phyloP scores from a whole-genome alignment of 208 protist species.

The Acanthamoeba royreba region DNA sequence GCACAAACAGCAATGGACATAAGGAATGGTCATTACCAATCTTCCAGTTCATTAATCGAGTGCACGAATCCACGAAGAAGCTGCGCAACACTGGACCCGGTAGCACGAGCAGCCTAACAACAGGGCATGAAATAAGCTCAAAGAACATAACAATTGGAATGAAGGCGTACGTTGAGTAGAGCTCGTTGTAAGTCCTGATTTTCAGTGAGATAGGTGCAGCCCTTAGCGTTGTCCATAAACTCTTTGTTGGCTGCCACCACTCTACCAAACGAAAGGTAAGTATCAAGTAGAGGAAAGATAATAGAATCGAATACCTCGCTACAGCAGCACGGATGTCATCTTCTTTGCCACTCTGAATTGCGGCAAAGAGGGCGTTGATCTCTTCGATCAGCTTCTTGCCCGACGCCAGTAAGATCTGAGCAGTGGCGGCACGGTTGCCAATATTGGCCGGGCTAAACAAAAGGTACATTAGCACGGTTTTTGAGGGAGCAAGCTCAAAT shows the following conservation, averaged over 20 bases:
- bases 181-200: not conserved
- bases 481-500: not conserved
- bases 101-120: not conserved
- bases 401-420: slow-evolving; percentile 20
- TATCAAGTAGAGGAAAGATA: not conserved
- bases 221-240: slow-evolving; percentile 40
- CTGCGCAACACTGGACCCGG: not conserved
- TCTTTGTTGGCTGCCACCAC: not conserved
- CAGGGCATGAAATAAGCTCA: not conserved
- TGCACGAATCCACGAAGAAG: not conserved
- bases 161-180: not conserved
- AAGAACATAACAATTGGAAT: not conserved
- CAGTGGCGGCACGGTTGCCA: slow-evolving; percentile 3
- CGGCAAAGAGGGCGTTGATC: not conserved
- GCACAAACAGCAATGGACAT: not conserved
- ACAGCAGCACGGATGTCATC: not conserved
- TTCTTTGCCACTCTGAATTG: not conserved
- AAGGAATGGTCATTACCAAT: not conserved
- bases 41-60: not conserved
- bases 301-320: not conserved
- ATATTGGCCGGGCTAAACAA: not conserved
- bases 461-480: not conserved
- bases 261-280: not conserved
- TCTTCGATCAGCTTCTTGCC: slow-evolving; percentile 19
- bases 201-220: not conserved